Base-by-base conservation (phyloP, 1,284 basidiomycete species). In the Gomphus sp. region DNA sequence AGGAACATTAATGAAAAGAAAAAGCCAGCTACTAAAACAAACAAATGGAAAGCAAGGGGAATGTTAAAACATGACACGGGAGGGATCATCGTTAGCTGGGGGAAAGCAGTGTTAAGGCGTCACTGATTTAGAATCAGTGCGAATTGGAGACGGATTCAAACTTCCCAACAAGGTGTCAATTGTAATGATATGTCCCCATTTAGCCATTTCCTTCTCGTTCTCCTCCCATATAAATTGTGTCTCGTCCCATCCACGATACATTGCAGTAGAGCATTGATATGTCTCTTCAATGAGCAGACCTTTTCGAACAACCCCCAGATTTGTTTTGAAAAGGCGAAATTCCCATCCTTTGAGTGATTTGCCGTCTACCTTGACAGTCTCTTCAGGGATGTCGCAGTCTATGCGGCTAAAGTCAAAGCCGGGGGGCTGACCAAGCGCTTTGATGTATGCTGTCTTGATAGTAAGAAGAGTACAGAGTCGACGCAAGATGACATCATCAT, bases 401-500 rank as follows among this genome's bases (percentile, higher is more conserved):
- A 91, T 81, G 1, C 88, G 82, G 4, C 84, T 81, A 72, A 79
- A 87, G 72, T 91, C 88, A 68, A 91, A 90, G 0, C 87, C 88
- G 31, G 82, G 71, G 3, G 85, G 83, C 62, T 90, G 88, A 2
- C 87, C 89, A 62, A 91, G 85, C 0, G 89, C 89, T 64, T 84
- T 84, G 69, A 89, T 84, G 69, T 91, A 90, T 3, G 89, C 81
- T 44, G 85, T 76, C 66, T 91, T 91, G 65, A 91, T 75, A 1
- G 87, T 80, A 49, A 91, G 80, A 47, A 89, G 73, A 66, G 89
- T 85, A 68, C 80, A 87, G 1, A 91, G 74, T 0, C 89, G 80
- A 14, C 87, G 84, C 45, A 91, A 77, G 34, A 82, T 76, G 59
- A 82, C 74, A 28, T 86, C 83, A 62, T 88, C 84, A 1, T 75